Evolutionary conservation across 176 grass and related monocot species (phyloP).

Genomic region (Carex parvula): DNA sequence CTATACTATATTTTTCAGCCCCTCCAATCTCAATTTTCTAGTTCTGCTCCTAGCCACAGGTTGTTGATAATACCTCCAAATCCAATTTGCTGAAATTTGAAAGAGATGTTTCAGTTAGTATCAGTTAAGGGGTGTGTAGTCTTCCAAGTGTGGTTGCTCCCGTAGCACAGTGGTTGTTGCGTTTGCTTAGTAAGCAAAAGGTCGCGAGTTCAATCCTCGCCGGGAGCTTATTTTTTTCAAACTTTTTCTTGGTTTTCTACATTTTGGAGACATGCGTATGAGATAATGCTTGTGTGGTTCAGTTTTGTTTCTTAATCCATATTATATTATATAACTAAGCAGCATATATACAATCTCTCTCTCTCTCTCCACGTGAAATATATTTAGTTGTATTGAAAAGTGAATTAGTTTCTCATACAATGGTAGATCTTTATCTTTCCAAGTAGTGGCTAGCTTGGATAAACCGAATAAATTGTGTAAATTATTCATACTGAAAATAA

Average conservation of each 20-base stretch:
- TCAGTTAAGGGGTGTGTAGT: neutral
- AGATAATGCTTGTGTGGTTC: constrained; percentile 7
- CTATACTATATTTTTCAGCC: no score
- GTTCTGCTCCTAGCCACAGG: neutral
- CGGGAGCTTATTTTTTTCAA: constrained; percentile 16
- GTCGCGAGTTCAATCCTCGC: constrained; percentile 54
- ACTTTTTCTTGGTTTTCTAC: neutral
- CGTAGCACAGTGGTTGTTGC: constrained; percentile 64
- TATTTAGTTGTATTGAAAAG: neutral
- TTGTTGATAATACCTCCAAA: neutral
- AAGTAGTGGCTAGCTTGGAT: no score
- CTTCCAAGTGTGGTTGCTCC: neutral
- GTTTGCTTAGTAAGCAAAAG: constrained; percentile 95
- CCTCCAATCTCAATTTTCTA: no score
- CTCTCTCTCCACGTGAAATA: neutral
- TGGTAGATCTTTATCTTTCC: neutral
- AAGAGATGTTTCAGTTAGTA: neutral
- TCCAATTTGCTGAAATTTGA: neutral
- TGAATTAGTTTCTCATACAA: neutral
- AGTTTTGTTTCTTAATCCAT: neutral
- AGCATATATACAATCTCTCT: neutral
- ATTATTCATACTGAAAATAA: no score
- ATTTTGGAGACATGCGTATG: neutral
- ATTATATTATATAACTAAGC: neutral
- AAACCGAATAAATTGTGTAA: no score